A percentile compares a stretch with the other conserved stretches of the same genome.
These are phyloP conservation scores for Cenchrus fungigraminus DNA, from an alignment of 176 grass and related monocot species.

Conservation along the genomic window DNA sequence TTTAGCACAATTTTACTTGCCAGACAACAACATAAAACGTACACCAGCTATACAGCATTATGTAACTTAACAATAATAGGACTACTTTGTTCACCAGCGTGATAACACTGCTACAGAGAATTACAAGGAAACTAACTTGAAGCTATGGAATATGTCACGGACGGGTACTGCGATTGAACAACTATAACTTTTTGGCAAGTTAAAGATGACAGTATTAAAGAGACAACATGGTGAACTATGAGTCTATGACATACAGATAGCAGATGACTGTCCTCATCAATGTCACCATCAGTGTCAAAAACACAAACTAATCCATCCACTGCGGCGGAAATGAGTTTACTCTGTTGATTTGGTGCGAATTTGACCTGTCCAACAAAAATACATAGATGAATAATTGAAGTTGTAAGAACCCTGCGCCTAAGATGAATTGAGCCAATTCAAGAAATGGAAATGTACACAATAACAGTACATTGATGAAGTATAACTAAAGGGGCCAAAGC, in stretches of 20 bases:
- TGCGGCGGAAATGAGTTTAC: slow-evolving; percentile 73
- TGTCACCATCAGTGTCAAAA: slow-evolving; percentile 76
- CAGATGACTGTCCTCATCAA: slow-evolving; percentile 72
- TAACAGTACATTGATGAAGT: background rate
- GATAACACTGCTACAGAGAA: background rate
- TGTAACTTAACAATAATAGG: background rate
- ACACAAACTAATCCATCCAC: slow-evolving; percentile 88
- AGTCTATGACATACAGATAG: slow-evolving; percentile 55
- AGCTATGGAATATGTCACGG: background rate
- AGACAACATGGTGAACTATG: background rate
- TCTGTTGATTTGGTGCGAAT: slow-evolving; percentile 73
- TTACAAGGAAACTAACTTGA: background rate
- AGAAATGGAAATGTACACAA: background rate
- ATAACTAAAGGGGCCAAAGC: background rate
- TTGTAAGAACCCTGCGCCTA: background rate
- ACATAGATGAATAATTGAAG: background rate
- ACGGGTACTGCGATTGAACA: background rate
- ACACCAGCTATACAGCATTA: background rate
- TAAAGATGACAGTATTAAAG: slow-evolving; percentile 6
- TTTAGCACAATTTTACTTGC: slow-evolving; percentile 1
- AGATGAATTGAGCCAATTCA: background rate
- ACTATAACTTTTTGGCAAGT: slow-evolving; percentile 9
- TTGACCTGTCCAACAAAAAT: slow-evolving; percentile 47
- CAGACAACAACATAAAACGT: slow-evolving; percentile 19
- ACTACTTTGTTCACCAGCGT: background rate